Evolutionary conservation across 2,329 filamentous ascomycete species (phyloP).

Genomic region (Dothistroma pini): DNA sequence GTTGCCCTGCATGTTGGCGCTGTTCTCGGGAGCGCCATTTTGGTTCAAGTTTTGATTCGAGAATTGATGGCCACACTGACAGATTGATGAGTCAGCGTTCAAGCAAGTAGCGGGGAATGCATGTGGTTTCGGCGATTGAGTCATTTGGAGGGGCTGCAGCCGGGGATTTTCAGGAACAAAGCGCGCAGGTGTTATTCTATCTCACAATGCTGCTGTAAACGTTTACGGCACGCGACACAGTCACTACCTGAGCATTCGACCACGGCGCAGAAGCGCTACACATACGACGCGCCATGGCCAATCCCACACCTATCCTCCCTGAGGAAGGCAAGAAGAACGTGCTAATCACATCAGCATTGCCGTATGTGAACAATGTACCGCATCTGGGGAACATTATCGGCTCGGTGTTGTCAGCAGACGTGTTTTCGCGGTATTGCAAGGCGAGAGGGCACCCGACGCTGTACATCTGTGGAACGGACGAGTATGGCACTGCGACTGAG

Average conservation of each 20-base stretch:
- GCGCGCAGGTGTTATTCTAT: not conserved
- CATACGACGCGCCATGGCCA: slow-evolving; percentile 3
- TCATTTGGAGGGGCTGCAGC: slow-evolving; percentile 2
- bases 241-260: not conserved
- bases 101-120: not conserved
- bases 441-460: slow-evolving; percentile 75
- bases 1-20: slow-evolving; percentile 7
- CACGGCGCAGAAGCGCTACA: not conserved
- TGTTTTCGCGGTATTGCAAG: slow-evolving; percentile 70
- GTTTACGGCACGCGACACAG: not conserved
- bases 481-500: slow-evolving; percentile 95
- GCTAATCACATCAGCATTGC: slow-evolving; percentile 85
- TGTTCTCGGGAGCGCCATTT: not conserved
- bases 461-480: slow-evolving; percentile 84
- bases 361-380: slow-evolving; percentile 72
- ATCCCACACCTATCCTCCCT: slow-evolving; percentile 40
- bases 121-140: not conserved
- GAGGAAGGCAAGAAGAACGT: slow-evolving; percentile 69
- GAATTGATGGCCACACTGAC: not conserved
- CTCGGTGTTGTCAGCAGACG: slow-evolving; percentile 82
- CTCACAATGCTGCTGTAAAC: not conserved
- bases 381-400: slow-evolving; percentile 89
- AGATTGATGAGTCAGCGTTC: not conserved
- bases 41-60: not conserved
- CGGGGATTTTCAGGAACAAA: not conserved